Evolutionary conservation across 768 basidiomycete species (phyloP).

Genomic region (Boletellus sp.): DNA sequence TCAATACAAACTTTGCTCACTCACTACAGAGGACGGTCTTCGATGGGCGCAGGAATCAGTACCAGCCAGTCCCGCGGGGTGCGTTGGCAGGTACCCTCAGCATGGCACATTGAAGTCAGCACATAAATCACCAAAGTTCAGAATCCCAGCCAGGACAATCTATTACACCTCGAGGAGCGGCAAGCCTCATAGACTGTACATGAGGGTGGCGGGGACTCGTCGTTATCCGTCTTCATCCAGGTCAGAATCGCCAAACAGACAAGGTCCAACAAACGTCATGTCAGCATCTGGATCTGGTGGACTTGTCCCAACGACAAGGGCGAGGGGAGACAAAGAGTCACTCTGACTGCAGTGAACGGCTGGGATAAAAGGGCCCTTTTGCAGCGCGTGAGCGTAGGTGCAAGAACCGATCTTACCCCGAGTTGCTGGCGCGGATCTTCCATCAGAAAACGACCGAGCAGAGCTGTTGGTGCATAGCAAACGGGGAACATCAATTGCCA

Average conservation of each 20-base stretch:
- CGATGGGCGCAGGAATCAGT: too few species aligned
- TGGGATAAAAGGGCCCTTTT: neutral
- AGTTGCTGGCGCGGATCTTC: neutral
- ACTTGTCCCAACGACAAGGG: neutral
- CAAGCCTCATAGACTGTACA: neutral
- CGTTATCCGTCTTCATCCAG: slow-evolving; percentile 25
- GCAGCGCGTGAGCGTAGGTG: neutral
- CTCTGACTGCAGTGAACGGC: neutral
- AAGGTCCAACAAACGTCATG: slow-evolving; percentile 21
- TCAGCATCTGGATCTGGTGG: slow-evolving; percentile 1
- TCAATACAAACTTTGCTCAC: too few species aligned
- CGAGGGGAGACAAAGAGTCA: neutral
- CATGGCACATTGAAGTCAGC: too few species aligned
- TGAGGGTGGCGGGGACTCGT: neutral
- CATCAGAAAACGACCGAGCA: neutral
- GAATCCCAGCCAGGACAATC: too few species aligned
- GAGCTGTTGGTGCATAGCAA: neutral
- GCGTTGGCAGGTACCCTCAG: too few species aligned
- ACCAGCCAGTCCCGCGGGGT: too few species aligned
- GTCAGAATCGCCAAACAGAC: slow-evolving; percentile 31
- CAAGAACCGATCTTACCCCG: neutral
- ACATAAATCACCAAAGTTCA: neutral
- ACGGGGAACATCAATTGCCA: neutral
- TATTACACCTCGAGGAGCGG: too few species aligned
- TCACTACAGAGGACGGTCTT: too few species aligned